Percentiles rank a stretch among this genome's conserved stretches.
These are phyloP conservation scores for Aspergillus flavus DNA, from an alignment of 2,329 filamentous ascomycete species.

Conservation along the genomic window DNA sequence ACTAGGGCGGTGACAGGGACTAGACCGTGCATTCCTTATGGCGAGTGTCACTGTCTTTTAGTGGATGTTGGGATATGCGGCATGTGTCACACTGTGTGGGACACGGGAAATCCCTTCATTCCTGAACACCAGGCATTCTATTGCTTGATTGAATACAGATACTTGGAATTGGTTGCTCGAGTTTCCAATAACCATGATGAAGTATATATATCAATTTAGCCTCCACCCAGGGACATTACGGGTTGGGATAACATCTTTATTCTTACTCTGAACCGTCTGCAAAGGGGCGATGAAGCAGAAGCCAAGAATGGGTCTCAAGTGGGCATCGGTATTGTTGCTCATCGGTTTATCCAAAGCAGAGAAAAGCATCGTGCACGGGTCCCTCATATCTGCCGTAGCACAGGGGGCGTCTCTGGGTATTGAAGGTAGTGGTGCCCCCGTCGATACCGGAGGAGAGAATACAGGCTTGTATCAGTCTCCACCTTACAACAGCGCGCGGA, in stretches of 20 bases:
- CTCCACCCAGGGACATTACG: neutral
- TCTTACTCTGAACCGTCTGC: neutral
- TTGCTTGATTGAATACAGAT: neutral
- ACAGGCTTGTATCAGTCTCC: constrained; percentile 12
- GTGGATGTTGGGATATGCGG: neutral
- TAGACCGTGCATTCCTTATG: neutral
- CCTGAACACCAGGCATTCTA: neutral
- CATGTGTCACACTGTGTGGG: neutral
- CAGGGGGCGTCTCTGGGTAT: neutral
- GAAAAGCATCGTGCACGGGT: neutral
- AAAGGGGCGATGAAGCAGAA: neutral
- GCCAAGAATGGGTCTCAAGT: neutral
- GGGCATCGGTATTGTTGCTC: neutral
- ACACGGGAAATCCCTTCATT: neutral
- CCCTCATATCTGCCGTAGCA: neutral
- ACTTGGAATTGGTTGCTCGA: neutral
- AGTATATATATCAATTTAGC: neutral
- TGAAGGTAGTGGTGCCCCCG: constrained; percentile 6
- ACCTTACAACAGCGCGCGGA: constrained; percentile 15
- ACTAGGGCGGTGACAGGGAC: neutral
- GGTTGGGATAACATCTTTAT: neutral
- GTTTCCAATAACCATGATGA: neutral
- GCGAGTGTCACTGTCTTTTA: neutral
- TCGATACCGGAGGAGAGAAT: neutral
- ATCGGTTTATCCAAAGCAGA: neutral